Conservation (phyloP, 805 yeast species). For the Candida insectorum region DNA sequence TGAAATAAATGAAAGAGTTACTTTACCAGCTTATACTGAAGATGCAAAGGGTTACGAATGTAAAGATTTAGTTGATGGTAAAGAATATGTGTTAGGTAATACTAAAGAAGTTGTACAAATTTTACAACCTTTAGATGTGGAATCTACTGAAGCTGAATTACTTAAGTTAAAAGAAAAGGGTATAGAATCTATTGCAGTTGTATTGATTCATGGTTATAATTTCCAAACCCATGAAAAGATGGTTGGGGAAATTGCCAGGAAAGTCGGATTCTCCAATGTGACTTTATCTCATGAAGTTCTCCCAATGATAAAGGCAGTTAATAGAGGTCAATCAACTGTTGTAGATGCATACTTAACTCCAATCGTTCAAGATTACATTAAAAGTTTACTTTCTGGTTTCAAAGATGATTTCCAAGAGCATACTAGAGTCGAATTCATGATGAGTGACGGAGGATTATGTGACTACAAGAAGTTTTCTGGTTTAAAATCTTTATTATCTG, state of each 20-base stretch:
- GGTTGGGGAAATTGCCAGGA: constrained; percentile 45
- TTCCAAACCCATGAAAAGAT: constrained; percentile 62
- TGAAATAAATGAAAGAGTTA: constrained; percentile 18
- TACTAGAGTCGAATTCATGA: constrained; percentile 19
- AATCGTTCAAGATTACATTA: constrained; percentile 61
- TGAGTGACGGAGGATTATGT: constrained; percentile 19
- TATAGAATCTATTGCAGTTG: constrained; percentile 65
- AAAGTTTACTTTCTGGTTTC: constrained; percentile 61
- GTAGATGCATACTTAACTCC: constrained; percentile 87
- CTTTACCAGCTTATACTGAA: constrained; percentile 40
- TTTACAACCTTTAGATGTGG: constrained; percentile 47
- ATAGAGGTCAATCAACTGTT: constrained; percentile 72
- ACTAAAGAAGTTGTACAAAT: constrained; percentile 68
- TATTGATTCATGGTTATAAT: constrained; percentile 70
- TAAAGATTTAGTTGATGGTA: constrained; percentile 17
- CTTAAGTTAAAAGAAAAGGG: constrained; percentile 50
- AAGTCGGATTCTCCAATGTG: constrained; percentile 65
- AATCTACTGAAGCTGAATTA: constrained; percentile 40
- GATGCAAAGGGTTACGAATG: constrained; percentile 18
- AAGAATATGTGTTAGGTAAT: constrained; percentile 47
- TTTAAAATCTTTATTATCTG: constrained; percentile 16
- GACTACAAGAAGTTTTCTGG: constrained; percentile 15
- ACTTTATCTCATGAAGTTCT: constrained; percentile 66
- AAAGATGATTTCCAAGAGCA: constrained; percentile 39
- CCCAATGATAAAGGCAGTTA: constrained; percentile 76